Base-by-base conservation (phyloP, 495 filamentous ascomycete species). In the Lichenothelia convexa region DNA sequence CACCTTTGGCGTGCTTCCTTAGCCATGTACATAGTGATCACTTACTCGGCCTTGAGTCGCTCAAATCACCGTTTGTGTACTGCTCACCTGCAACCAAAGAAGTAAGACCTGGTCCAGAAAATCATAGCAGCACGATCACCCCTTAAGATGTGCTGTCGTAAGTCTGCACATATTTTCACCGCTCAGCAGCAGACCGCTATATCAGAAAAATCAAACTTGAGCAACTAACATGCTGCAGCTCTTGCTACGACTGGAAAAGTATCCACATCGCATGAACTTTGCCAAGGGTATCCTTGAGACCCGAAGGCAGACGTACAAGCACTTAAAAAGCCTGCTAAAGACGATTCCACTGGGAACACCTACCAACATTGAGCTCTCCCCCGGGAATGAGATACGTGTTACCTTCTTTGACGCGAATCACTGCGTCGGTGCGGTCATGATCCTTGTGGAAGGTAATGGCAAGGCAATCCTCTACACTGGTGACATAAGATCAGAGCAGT, bases 1-100 rank as follows among this genome's bases (percentile, higher is more conserved):
- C 78, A 20, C 80, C 86, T 1, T 50, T 91, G 30, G 85, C 80
- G 12, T 93, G 80, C 50, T 93, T 95, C 50, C 64, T 95, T 26
- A 87, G 78, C 49, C 87, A 95, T 68, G 75, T 92, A 8, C 87
- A 94, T 51, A 91, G 77, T 39, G 86, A 94, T 43, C 86, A 95
- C 55, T 66, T 93, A 5, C 68, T 67, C 39, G 87, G 87, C 1
- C 65, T 94, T 19, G 87, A 93, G 48, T 73, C 62, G 34, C 64
- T 79, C 34, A 68, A 69, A 22, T 65, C 77, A 18, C 78, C 81
- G 0, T 92, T 91, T 45, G 70, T 95, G 31, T 93, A 92, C 54
- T 93, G 86, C 56, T 93, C 86, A 7, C 65, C 75, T 2, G 78
- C 79, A 3, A 93, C 87, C 0, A 72, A 68, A 47, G 79, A 86